Base-by-base conservation (phyloP, 768 basidiomycete species). In the Rhizopogon vinicolor region DNA sequence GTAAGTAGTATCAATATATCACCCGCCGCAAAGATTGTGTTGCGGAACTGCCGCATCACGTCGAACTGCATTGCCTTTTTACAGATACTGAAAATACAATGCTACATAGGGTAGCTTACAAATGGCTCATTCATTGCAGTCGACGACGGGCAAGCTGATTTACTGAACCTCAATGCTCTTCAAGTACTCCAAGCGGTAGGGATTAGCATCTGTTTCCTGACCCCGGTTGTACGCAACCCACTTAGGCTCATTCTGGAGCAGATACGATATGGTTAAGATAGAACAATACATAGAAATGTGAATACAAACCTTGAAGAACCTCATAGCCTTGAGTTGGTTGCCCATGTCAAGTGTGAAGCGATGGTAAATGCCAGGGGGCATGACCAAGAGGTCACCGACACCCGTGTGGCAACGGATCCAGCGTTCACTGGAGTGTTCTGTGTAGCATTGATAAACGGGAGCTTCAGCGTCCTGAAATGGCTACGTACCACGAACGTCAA, bases 311-410 rank as follows among this genome's bases (percentile, higher is more conserved):
- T 92, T 84, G 83, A 95, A 95, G 48, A 96, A 75, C 7, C 93
- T 79, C 68, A 93, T 74, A 1, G 87, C 86, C 62, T 83, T 82
- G 70, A 92, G 84, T 22, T 74, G 75, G 68, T 95, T 82, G 37
- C 64, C 68, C 59, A 81, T 77, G 65, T 94, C 92, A n/a, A 95
- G 81, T 0, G 88, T 93, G 74, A 96, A 96, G 42, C 93, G 86
- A 72, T 97, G 93, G 68, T 93, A 95, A 63, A 94, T 91, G 0
- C 92, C 93, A 13, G 91, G 83, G 2, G 93, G 93, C 35, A 97
- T 69, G 52, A 96, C 86, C 52, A 96, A 73, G 42, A 96, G 78
- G 65, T 98, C 93, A 3, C 92, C 90, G 2, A 85, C 82, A 16
- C 74, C 72, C 19, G 93, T 78, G 14, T 82, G 82, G 46, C 93